Conservation (phyloP, 345 rosid species). For the Citrus maxima region DNA sequence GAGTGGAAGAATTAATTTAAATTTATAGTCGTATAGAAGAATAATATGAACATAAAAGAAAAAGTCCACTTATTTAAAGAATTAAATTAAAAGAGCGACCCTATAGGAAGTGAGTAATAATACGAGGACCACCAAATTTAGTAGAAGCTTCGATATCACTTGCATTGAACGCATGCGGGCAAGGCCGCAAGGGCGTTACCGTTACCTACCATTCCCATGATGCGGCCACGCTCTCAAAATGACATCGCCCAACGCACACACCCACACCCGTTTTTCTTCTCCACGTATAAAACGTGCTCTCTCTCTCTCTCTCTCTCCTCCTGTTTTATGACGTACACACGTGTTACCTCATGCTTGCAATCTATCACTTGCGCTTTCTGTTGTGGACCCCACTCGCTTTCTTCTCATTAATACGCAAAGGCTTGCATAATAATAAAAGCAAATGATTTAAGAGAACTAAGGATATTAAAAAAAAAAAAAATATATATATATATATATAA, state of each 20-base stretch:
- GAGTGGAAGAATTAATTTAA: too few species aligned
- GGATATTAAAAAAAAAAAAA: too few species aligned
- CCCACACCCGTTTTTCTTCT: background rate
- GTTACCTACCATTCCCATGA: background rate
- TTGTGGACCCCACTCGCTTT: background rate
- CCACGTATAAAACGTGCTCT: slow-evolving; percentile 13
- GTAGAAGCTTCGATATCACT: background rate
- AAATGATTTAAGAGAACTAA: too few species aligned
- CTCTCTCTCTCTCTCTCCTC: background rate
- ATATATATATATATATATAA: background rate
- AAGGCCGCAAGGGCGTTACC: too few species aligned
- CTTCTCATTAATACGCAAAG: background rate
- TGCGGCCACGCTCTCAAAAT: background rate
- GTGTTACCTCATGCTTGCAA: background rate
- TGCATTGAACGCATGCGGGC: slow-evolving; percentile 12
- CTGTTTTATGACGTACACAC: background rate
- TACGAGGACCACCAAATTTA: background rate
- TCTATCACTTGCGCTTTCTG: background rate
- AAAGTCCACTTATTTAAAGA: too few species aligned
- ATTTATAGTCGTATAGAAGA: too few species aligned
- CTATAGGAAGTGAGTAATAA: too few species aligned
- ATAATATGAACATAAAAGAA: too few species aligned
- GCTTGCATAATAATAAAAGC: background rate
- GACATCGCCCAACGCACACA: background rate
- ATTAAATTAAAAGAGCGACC: too few species aligned